These are phyloP conservation scores for Jamesozyma lodderae DNA, from an alignment of 805 yeast genomes.

Conservation along the genomic window DNA sequence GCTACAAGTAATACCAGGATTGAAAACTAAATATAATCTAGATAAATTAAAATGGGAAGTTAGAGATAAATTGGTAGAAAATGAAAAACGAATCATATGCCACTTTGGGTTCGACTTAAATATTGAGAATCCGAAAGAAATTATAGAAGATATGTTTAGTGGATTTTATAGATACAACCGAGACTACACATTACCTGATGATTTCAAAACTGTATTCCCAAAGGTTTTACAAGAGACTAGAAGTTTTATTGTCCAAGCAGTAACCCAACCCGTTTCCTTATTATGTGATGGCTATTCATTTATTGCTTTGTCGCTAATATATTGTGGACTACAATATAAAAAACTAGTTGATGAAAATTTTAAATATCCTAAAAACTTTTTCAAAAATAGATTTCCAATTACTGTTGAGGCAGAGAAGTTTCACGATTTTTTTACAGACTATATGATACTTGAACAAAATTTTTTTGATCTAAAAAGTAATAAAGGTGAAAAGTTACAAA, in stretches of 20 bases:
- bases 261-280: conserved; percentile 30
- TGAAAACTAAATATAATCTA: conserved; percentile 19
- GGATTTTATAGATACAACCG: conserved; percentile 26
- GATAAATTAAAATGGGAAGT: conserved; percentile 32
- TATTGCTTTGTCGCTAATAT: conserved; percentile 24
- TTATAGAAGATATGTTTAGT: conserved; percentile 29
- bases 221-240: conserved; percentile 28
- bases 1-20: conserved; percentile 15
- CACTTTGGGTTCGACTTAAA: conserved; percentile 29
- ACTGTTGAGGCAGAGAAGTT: conserved; percentile 15
- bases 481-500: conserved; percentile 25
- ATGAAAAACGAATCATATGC: conserved; percentile 26
- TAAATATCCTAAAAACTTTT: conserved; percentile 27
- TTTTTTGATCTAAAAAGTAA: conserved; percentile 30
- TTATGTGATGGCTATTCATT: conserved; percentile 29
- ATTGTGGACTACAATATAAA: conserved; percentile 27
- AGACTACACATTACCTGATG: conserved; percentile 22
- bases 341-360: conserved; percentile 20
- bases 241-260: conserved; percentile 29
- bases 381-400: conserved; percentile 22
- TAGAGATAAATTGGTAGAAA: conserved; percentile 27
- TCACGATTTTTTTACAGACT: conserved; percentile 23
- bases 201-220: conserved; percentile 24
- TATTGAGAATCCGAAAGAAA: conserved; percentile 28
- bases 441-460: conserved; percentile 26